Evolutionary conservation across 2,329 filamentous ascomycete genomes (phyloP).

Genomic region (Clonostachys sp.): DNA sequence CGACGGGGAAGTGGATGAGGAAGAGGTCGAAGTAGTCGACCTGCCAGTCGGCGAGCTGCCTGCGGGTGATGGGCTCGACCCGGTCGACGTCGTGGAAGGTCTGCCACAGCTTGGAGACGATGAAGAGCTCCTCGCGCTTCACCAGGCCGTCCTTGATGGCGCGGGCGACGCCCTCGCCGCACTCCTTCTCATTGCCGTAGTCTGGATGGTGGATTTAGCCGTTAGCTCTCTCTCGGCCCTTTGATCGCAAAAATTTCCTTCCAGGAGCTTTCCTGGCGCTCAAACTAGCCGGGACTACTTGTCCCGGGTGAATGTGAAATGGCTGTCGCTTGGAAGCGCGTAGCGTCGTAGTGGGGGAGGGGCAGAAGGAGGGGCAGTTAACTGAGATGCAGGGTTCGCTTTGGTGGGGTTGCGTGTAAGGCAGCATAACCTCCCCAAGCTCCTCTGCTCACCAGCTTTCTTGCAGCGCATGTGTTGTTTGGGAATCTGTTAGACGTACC

Average conservation of each 20-base stretch:
- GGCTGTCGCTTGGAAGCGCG: too few species aligned
- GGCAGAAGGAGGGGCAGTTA: too few species aligned
- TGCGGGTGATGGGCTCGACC: slow-evolving; percentile 70
- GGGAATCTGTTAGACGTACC: slow-evolving; percentile 37
- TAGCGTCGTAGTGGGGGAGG: too few species aligned
- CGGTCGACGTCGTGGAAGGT: slow-evolving; percentile 79
- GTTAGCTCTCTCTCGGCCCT: neutral
- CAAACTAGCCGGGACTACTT: too few species aligned
- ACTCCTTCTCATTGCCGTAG: slow-evolving; percentile 75
- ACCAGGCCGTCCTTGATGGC: slow-evolving; percentile 79
- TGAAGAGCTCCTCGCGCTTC: slow-evolving; percentile 83
- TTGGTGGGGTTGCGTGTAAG: too few species aligned
- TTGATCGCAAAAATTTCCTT: too few species aligned
- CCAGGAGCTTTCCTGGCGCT: too few species aligned
- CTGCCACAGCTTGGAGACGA: slow-evolving; percentile 92
- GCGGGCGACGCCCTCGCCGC: slow-evolving; percentile 68
- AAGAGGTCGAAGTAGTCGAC: slow-evolving; percentile 89
- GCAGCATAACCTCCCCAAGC: too few species aligned
- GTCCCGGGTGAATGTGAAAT: too few species aligned
- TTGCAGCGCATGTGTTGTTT: too few species aligned
- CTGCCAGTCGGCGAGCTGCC: slow-evolving; percentile 77
- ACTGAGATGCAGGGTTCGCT: too few species aligned
- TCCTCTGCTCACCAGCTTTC: too few species aligned
- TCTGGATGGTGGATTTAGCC: slow-evolving; percentile 35
- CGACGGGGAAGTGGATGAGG: slow-evolving; percentile 84